Evolutionary conservation across 176 grass and related monocot species (phyloP).

Genomic region (Zea luxurians): DNA sequence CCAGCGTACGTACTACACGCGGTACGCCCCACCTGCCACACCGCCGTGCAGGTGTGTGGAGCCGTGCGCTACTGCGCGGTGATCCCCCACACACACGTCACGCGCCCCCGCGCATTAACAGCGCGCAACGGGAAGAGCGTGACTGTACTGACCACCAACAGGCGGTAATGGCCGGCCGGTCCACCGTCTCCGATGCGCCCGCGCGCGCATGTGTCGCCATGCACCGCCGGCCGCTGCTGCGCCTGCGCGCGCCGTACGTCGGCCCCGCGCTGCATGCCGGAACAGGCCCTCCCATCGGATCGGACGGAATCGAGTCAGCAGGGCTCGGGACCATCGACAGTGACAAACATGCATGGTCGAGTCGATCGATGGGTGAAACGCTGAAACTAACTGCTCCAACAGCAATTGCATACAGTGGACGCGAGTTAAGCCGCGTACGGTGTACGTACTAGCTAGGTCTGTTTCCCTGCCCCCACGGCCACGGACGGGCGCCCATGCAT

Average conservation of each 20-base stretch:
- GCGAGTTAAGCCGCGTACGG: background rate
- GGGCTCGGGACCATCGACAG: background rate
- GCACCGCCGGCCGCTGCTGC: background rate
- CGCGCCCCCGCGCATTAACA: slow-evolving; percentile 24
- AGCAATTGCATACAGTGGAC: background rate
- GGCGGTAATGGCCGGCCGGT: background rate
- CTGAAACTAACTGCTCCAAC: background rate
- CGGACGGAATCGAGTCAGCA: background rate
- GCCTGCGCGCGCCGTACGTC: background rate
- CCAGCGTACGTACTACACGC: too few relatives aligned
- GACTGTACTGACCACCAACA: background rate
- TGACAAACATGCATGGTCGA: background rate
- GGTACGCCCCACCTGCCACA: background rate
- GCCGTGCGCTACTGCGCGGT: background rate
- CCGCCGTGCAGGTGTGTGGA: background rate
- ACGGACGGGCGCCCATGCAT: too few relatives aligned
- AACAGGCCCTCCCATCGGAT: background rate
- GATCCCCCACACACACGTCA: background rate
- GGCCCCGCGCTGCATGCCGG: background rate
- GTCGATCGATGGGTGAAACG: background rate
- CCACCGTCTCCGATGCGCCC: background rate
- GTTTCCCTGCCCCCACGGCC: too few relatives aligned
- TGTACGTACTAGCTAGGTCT: too few relatives aligned
- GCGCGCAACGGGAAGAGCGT: slow-evolving; percentile 9
- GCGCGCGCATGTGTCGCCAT: background rate